Base-by-base conservation (phyloP, 306 rosid genomes). In the Citrullus amarus region DNA sequence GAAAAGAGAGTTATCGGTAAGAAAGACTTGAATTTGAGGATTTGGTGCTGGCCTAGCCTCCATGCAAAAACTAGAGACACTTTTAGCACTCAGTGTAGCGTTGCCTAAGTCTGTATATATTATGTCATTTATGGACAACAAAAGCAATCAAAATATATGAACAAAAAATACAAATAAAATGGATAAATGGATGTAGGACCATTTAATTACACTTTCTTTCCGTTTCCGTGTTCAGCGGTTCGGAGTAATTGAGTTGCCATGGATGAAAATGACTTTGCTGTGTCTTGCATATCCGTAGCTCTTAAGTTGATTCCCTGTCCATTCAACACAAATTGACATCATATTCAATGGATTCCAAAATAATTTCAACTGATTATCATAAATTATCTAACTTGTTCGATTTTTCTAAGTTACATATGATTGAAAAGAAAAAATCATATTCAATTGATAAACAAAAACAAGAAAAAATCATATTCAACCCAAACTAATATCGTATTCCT, bases 181-280 rank as follows among this genome's bases (percentile, higher is more conserved):
- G 20, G 20, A 53, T 16, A 48, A 6, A 8, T 6, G 48, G 48
- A 43, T 43, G 48, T 43, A 8, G 41, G 6, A 44, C 20, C 12
- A 13, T 5, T 73, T 9, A 43, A 62, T 44, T 60, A 79, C 79
- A 88, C 70, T 56, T 87, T 13, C 83, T 55, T 87, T 14, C 86
- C 89, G 16, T 55, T 87, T 14, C 85, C 89, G 16, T 85, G 92
- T 86, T 91, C 91, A 59, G 89, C 79, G 18, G 86, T 89, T 87
- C 54, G 86, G 44, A 90, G 88, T 79, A 92, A 84, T 76, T 91
- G 91, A 25, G 85, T 91, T 57, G 96, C 98, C 89, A 91, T 78
- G 63, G 95, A 86, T 74, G 96, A 95, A 82, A 92, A 92, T 59
- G 98, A 90, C 77, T 78, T 85, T 50, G 98, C 98, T 39, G 84